These are phyloP conservation scores for Lentinula guzmanii DNA, from an alignment of 768 basidiomycete genomes.

Conservation along the genomic window DNA sequence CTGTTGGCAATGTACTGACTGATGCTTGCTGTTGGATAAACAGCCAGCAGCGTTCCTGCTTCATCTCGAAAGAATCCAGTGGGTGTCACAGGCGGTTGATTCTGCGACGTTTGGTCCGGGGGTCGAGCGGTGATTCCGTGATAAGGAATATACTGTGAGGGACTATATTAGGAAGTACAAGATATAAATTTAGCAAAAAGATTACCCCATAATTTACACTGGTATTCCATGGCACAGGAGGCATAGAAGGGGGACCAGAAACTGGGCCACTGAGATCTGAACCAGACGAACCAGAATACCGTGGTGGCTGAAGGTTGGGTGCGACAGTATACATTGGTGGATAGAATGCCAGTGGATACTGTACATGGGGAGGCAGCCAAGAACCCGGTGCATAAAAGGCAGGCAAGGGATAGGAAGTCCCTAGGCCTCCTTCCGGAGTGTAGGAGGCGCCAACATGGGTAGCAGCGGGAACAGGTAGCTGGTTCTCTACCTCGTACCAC, in stretches of 20 bases:
- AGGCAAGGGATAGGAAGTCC: conserved; percentile 23
- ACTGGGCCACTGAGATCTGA: conserved; percentile 25
- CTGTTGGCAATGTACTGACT: conserved; percentile 59
- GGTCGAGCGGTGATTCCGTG: conserved; percentile 29
- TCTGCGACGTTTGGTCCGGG: conserved; percentile 21
- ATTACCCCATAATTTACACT: conserved; percentile 43
- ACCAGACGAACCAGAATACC: conserved; percentile 26
- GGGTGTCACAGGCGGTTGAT: conserved; percentile 54
- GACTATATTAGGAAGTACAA: background rate
- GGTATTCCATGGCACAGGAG: conserved; percentile 27
- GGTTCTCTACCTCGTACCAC: conserved; percentile 32
- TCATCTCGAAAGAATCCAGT: conserved; percentile 70
- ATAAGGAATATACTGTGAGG: conserved; percentile 45
- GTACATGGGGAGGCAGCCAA: conserved; percentile 48
- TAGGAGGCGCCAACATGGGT: conserved; percentile 12
- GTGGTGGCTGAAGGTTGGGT: conserved; percentile 18
- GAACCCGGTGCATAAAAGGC: conserved; percentile 14
- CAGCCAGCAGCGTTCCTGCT: conserved; percentile 64
- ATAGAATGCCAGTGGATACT: conserved; percentile 48
- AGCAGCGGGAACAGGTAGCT: conserved; percentile 26
- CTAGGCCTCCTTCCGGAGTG: background rate
- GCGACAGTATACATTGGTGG: conserved; percentile 36
- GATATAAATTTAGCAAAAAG: background rate
- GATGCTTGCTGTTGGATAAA: conserved; percentile 66
- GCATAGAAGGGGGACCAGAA: conserved; percentile 19